A percentile compares a stretch with the other conserved stretches of the same genome.
phyloP scores from a whole-genome alignment of 2,329 filamentous ascomycete species.

The Diplocarpon rosae region DNA sequence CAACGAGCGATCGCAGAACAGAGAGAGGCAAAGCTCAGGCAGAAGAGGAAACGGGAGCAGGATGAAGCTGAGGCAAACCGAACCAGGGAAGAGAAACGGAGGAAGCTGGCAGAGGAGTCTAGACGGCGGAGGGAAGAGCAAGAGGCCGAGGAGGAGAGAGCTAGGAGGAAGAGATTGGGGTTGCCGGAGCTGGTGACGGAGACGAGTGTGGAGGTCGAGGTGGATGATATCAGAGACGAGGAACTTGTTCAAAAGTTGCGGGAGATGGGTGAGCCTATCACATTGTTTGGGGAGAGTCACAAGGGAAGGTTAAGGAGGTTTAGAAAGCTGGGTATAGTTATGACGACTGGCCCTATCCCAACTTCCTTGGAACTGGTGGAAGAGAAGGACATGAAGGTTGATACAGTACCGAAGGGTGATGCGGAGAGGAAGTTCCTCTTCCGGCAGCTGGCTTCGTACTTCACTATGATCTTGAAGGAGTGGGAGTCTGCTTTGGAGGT shows the following conservation, averaged over 20 bases:
- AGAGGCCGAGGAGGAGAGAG: slow-evolving; percentile 62
- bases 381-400: slow-evolving; percentile 82
- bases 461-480: slow-evolving; percentile 86
- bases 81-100: slow-evolving; percentile 70
- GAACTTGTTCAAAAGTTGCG: slow-evolving; percentile 60
- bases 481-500: slow-evolving; percentile 73
- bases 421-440: slow-evolving; percentile 62
- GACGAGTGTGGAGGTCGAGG: slow-evolving; percentile 34
- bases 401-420: slow-evolving; percentile 47
- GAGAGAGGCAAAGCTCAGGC: slow-evolving; percentile 55
- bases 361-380: slow-evolving; percentile 71
- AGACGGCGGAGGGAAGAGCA: slow-evolving; percentile 57
- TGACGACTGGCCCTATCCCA: slow-evolving; percentile 71
- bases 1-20: slow-evolving; percentile 64
- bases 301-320: slow-evolving; percentile 59
- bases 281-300: slow-evolving; percentile 74
- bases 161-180: slow-evolving; percentile 64
- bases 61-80: slow-evolving; percentile 62
- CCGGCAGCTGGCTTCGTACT: slow-evolving; percentile 86
- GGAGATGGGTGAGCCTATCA: slow-evolving; percentile 58
- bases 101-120: slow-evolving; percentile 71
- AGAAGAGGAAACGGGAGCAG: slow-evolving; percentile 84
- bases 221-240: slow-evolving; percentile 58
- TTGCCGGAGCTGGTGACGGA: slow-evolving; percentile 60
- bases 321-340: slow-evolving; percentile 46